A percentile compares a stretch with the other conserved stretches of the same genome.
Evolutionary conservation across 2,329 filamentous ascomycete genomes (phyloP).

Genomic region (Geosmithia putterillii): DNA sequence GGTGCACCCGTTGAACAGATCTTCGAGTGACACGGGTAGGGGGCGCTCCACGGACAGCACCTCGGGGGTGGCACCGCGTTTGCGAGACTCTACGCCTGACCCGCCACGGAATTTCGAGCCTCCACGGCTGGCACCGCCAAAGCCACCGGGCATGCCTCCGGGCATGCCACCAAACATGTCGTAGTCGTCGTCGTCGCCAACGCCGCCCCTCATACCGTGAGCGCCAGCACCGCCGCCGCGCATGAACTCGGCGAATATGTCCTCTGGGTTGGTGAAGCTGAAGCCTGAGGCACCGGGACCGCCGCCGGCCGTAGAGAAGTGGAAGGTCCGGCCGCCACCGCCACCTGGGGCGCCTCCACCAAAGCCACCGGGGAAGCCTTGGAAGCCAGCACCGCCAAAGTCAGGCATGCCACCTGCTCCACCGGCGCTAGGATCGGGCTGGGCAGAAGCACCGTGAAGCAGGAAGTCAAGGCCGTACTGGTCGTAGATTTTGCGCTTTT

Average conservation of each 20-base stretch:
- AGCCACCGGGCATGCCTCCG: slow-evolving; percentile 18
- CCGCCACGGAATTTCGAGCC: too few relatives aligned
- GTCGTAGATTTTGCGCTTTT: slow-evolving; percentile 93
- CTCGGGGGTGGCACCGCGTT: slow-evolving; percentile 49
- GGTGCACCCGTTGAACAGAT: slow-evolving; percentile 72
- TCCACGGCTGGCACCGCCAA: slow-evolving; percentile 13
- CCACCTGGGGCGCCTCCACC: slow-evolving; percentile 16
- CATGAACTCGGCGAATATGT: slow-evolving; percentile 78
- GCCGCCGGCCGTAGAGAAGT: slow-evolving; percentile 47
- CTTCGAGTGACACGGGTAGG: slow-evolving; percentile 71
- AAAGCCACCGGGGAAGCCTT: slow-evolving; percentile 35
- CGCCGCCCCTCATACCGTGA: slow-evolving; percentile 24
- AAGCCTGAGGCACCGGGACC: slow-evolving; percentile 68
- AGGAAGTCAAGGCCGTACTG: slow-evolving; percentile 91
- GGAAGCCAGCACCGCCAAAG: slow-evolving; percentile 35
- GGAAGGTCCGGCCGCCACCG: slow-evolving; percentile 44
- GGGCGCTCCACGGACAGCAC: slow-evolving; percentile 84
- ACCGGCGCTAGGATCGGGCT: slow-evolving; percentile 46
- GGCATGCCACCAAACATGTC: slow-evolving; percentile 34
- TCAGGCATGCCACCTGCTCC: slow-evolving; percentile 40
- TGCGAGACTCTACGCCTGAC: background rate
- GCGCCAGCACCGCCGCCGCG: slow-evolving; percentile 37
- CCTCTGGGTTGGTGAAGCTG: slow-evolving; percentile 70
- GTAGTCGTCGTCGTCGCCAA: slow-evolving; percentile 29
- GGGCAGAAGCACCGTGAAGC: slow-evolving; percentile 59